A percentile compares a stretch with the other conserved stretches of the same genome.
Conservation (phyloP, 1,139 yeast genomes). For the Diutina neorugosa region DNA sequence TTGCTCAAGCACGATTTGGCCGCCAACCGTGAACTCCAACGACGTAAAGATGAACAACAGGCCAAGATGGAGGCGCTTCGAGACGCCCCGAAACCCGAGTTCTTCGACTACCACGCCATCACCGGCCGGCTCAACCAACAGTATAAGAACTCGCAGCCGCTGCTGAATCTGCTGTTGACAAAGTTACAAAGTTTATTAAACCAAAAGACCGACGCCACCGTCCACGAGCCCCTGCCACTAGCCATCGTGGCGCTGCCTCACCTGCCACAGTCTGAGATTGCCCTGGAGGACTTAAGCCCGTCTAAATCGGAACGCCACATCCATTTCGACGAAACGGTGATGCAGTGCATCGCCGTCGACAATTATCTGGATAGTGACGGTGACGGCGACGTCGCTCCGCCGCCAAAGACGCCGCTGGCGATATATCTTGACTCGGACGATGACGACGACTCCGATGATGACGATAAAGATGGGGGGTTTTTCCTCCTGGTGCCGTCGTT, state of each 20-base stretch:
- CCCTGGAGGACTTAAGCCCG: not conserved
- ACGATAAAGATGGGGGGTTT: constrained; percentile 60
- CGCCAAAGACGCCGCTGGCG: not conserved
- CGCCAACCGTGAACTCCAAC: constrained; percentile 19
- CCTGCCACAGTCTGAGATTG: not conserved
- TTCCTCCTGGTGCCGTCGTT: constrained; percentile 45
- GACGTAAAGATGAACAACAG: constrained; percentile 11
- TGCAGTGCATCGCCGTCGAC: constrained; percentile 75
- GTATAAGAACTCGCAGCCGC: constrained; percentile 15
- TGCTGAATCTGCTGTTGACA: not conserved
- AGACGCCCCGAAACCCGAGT: constrained; percentile 21
- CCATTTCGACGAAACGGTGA: constrained; percentile 87
- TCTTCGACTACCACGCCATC: constrained; percentile 44
- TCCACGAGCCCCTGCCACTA: constrained; percentile 4
- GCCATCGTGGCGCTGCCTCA: constrained; percentile 5
- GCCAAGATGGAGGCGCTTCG: constrained; percentile 8
- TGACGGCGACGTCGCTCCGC: not conserved
- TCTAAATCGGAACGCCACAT: constrained; percentile 44
- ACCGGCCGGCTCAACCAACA: constrained; percentile 52
- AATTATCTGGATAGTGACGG: constrained; percentile 7
- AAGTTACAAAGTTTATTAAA: not conserved
- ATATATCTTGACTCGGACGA: constrained; percentile 16
- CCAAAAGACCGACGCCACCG: constrained; percentile 6
- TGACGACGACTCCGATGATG: constrained; percentile 25
- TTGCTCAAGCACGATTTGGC: constrained; percentile 36